Base-by-base conservation (phyloP, 2,329 filamentous ascomycete genomes). In the Chaetomiaceae sp. region DNA sequence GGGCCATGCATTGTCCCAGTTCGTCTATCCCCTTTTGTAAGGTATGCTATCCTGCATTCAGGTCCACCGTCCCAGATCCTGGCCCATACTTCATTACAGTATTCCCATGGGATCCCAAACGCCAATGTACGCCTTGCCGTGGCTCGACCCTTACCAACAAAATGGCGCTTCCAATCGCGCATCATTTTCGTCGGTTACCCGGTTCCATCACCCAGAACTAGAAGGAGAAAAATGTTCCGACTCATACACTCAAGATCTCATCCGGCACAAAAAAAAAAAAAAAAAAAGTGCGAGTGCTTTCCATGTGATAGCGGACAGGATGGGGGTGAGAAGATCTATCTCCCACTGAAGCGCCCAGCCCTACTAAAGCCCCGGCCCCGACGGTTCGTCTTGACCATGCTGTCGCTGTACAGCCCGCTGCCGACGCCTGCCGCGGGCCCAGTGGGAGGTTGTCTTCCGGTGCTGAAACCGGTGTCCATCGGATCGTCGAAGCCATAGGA, bases 401-500 rank as follows among this genome's bases (percentile, higher is more conserved):
- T 71, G 54, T 82, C 79, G 59, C 78, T 81, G 60, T 82, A 82
- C n/a, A 82, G 64, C 16, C 70, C 68, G 27, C 55, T 50, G 44
- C 54, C 40, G 43, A 42, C 53, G 5, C 54, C 59, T 3, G 53
- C 51, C 1, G 59, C 56, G 25, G 51, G 55, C 42, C 47, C 56
- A 10, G 38, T 44, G 30, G 49, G 30, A 16, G 34, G 42, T 32
- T 42, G 45, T 14, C 33, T 48, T 18, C 25, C 30, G 29, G 53
- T 51, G 7, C n/a, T 14, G 18, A 61, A 60, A 33, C 73, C 69
- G 47, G 64, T 67, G 30, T 73, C 69, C 67, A 74, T 75, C 21
- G 71, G 66, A 27, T 81, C 78, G 40, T 74, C 70, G 57, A 82
- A 82, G 5, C 80, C 79, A 63, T 76, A 68, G 2, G 72, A 73